phyloP scores from a whole-genome alignment of 2,329 filamentous ascomycete genomes.

The Dactylellina sp. region DNA sequence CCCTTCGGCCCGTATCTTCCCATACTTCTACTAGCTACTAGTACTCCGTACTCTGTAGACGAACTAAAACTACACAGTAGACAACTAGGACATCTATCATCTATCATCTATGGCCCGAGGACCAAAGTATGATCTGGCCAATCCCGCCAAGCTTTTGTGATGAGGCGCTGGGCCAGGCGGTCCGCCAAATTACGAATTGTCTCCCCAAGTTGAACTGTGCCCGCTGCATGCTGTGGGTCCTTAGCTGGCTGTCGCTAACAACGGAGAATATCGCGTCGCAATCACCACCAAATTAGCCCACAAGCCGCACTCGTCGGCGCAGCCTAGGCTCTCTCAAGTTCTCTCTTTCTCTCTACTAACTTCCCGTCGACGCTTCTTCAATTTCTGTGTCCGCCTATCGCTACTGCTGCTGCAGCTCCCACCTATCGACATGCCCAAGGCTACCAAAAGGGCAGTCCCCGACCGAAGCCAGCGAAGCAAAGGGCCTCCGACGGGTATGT shows the following conservation, averaged over 20 bases:
- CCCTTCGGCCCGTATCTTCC: not conserved
- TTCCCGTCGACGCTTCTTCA: not conserved
- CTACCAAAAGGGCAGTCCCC: conserved; percentile 19
- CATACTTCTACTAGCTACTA: conserved; percentile 1
- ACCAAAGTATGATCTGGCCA: too few species aligned
- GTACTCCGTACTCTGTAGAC: too few species aligned
- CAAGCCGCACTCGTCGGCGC: conserved; percentile 1
- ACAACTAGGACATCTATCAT: conserved; percentile 1
- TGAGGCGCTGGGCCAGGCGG: conserved; percentile 21
- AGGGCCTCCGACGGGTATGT: not conserved
- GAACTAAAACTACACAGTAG: too few species aligned
- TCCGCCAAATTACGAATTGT: conserved; percentile 40
- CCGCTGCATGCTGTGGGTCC: not conserved
- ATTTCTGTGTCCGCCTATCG: not conserved
- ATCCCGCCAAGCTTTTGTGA: not conserved
- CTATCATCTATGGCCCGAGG: too few species aligned
- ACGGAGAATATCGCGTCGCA: not conserved
- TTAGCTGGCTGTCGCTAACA: not conserved
- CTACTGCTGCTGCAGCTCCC: not conserved
- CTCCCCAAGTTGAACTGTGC: not conserved
- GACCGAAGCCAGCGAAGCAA: too few species aligned
- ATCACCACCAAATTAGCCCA: not conserved
- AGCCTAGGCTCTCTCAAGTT: not conserved
- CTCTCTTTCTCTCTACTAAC: not conserved
- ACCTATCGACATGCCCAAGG: not conserved